Percentiles rank a stretch among this genome's conserved stretches.
Conservation (phyloP, 495 filamentous ascomycete genomes). For the Lophiostoma macrostomum region DNA sequence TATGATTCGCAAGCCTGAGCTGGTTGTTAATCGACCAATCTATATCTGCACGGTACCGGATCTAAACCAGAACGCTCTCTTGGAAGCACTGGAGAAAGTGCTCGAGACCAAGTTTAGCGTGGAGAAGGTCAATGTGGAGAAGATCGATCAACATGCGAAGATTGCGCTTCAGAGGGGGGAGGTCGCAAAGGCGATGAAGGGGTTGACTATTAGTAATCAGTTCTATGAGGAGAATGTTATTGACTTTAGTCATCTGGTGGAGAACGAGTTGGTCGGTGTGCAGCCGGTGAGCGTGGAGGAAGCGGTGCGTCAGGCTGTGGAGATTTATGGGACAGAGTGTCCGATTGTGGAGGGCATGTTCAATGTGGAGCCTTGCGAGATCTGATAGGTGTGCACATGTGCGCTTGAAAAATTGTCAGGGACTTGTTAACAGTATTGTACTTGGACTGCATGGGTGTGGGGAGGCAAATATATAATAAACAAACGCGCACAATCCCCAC, state of each 20-base stretch:
- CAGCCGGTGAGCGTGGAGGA: constrained; percentile 19
- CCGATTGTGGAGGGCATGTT: constrained; percentile 22
- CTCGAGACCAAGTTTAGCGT: constrained; percentile 16
- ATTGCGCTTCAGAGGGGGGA: constrained; percentile 30
- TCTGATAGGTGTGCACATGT: not conserved
- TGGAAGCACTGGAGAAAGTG: constrained; percentile 23
- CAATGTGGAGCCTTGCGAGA: constrained; percentile 17
- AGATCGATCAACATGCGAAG: constrained; percentile 32
- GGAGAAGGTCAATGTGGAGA: constrained; percentile 23
- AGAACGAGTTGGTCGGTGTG: constrained; percentile 31
- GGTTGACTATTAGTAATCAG: constrained; percentile 19
- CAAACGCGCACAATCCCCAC: no score
- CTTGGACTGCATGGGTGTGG: not conserved
- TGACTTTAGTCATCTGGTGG: constrained; percentile 15
- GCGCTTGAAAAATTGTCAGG: not conserved
- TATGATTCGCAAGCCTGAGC: constrained; percentile 24
- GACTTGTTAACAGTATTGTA: not conserved
- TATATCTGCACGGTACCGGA: constrained; percentile 21
- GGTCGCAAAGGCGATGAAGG: constrained; percentile 20
- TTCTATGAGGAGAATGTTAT: constrained; percentile 24
- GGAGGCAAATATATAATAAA: not conserved
- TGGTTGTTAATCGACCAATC: constrained; percentile 26
- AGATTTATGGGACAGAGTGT: constrained; percentile 17
- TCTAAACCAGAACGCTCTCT: constrained; percentile 26
- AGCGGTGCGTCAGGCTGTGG: constrained; percentile 19